Evolutionary conservation across 805 yeast genomes (phyloP).

Genomic region (Metschnikowia kofuensis): DNA sequence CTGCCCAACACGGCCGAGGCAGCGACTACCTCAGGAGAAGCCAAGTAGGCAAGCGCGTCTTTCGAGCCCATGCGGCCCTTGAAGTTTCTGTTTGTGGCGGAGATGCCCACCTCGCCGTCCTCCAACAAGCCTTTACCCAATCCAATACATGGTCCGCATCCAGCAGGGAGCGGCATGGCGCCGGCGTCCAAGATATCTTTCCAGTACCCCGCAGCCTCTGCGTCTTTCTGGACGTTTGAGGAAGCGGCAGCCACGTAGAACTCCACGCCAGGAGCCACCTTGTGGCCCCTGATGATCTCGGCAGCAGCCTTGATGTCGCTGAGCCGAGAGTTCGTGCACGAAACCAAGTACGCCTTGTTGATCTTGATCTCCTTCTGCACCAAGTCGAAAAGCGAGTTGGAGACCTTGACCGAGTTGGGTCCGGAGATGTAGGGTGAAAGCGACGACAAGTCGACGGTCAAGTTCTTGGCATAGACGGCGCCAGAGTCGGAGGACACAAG

Average conservation of each 20-base stretch:
- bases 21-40: constrained; percentile 97
- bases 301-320: constrained; percentile 96
- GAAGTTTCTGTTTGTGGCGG: constrained; percentile 97
- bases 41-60: constrained; percentile 93
- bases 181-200: constrained; percentile 86
- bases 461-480: constrained; percentile 85
- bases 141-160: constrained; percentile 99
- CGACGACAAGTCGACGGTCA: constrained; percentile 74
- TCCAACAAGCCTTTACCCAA: constrained; percentile 90
- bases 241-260: constrained; percentile 98
- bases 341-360: constrained; percentile 94
- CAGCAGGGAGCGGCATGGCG: constrained; percentile 92
- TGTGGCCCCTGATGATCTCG: constrained; percentile 72
- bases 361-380: constrained; percentile 71
- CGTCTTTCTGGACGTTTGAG: constrained; percentile 86
- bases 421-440: constrained; percentile 91
- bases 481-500: constrained; percentile 59
- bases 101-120: constrained; percentile 96
- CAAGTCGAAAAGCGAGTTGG: constrained; percentile 73
- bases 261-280: constrained; percentile 86
- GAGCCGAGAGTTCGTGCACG: constrained; percentile 94
- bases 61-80: constrained; percentile 99
- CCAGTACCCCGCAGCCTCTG: constrained; percentile 93
- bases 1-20: constrained; percentile 96
- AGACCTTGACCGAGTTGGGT: constrained; percentile 94